Base-by-base conservation (phyloP, 495 filamentous ascomycete species). In the Niebla homalea region DNA sequence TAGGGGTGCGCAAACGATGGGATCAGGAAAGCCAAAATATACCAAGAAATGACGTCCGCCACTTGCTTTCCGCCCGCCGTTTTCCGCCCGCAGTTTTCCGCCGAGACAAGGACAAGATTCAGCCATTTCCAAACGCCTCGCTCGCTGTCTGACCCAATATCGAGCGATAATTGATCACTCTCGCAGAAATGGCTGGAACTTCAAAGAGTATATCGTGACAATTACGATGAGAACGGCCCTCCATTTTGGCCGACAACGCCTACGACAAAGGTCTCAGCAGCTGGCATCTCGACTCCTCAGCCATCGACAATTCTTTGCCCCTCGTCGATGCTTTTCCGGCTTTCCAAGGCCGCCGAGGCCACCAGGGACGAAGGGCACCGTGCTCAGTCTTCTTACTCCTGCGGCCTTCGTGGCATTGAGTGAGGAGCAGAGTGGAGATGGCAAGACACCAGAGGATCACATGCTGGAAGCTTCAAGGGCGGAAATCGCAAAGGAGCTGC, bases 391-490 rank as follows among this genome's bases (percentile, higher is more conserved):
- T 42, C 61, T 87, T 44, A 75, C 70, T 20, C 81, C 81, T 3
- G 75, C 70, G 14, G 84, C 79, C 3, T 94, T 96, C 59, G 71
- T 94, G 35, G 67, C 77, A 52, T 60, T 94, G 21, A 79, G 79
- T 2, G 84, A 88, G 59, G 67, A 79, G 51, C 74, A 78, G 23
- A 71, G 81, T 58, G 66, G 58, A 36, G 71, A 75, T 47, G 79
- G 79, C 23, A 77, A 80, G 57, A 93, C 87, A 4, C 72, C 74
- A 29, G 89, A 96, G 66, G 73, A 75, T 67, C 81, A 85, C 51
- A 94, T 94, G 88, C 76, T 94, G 19, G 77, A 87, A 59, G 78
- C 73, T 5, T 94, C 89, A 26, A 71, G 82, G 38, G 69, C 78
- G 37, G 89, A 94, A 64, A 76, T 93, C 25, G 72, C 71, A 49